These are phyloP conservation scores for Phytophthora agathidicida DNA, from an alignment of 352 stramenopile species.

Conservation along the genomic window DNA sequence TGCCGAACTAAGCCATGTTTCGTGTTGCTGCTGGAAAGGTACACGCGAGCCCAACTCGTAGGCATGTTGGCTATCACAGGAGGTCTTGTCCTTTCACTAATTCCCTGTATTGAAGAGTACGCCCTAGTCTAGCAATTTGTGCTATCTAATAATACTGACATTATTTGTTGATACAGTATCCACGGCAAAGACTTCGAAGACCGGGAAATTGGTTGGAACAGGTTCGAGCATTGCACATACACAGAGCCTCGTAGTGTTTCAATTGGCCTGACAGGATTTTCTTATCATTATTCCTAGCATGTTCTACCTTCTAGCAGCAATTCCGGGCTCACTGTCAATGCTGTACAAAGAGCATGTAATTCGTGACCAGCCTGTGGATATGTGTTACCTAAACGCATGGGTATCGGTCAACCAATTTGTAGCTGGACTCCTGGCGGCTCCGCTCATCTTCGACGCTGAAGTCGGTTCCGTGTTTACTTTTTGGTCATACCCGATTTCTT, in stretches of 20 bases:
- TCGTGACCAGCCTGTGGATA: conserved; percentile 84
- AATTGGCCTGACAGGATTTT: conserved; percentile 5
- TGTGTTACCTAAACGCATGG: conserved; percentile 89
- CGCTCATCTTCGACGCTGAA: conserved; percentile 82
- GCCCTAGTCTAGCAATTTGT: conserved; percentile 17
- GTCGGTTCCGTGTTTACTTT: conserved; percentile 23
- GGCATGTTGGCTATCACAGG: conserved; percentile 70
- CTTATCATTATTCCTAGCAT: conserved; percentile 39
- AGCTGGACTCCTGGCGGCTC: conserved; percentile 75
- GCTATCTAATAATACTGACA: conserved; percentile 2
- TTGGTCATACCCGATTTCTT: too few relatives aligned
- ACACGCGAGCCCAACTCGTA: conserved; percentile 74
- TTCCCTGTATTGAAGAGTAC: conserved; percentile 83
- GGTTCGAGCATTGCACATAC: conserved; percentile 27
- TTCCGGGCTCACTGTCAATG: conserved; percentile 84
- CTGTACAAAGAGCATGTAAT: conserved; percentile 88
- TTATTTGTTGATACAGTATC: conserved; percentile 41
- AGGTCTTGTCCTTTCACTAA: conserved; percentile 74
- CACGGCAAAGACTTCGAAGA: conserved; percentile 68
- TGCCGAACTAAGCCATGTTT: background rate
- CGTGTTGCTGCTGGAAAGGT: conserved; percentile 40
- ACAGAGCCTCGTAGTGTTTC: too few relatives aligned
- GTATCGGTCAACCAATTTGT: conserved; percentile 89
- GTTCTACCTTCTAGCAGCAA: conserved; percentile 78
- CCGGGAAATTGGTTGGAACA: conserved; percentile 83